A percentile compares a stretch with the other conserved stretches of the same genome.
These are phyloP conservation scores for Fomitopsis betulina DNA, from an alignment of 1,284 basidiomycete genomes.

Conservation along the genomic window DNA sequence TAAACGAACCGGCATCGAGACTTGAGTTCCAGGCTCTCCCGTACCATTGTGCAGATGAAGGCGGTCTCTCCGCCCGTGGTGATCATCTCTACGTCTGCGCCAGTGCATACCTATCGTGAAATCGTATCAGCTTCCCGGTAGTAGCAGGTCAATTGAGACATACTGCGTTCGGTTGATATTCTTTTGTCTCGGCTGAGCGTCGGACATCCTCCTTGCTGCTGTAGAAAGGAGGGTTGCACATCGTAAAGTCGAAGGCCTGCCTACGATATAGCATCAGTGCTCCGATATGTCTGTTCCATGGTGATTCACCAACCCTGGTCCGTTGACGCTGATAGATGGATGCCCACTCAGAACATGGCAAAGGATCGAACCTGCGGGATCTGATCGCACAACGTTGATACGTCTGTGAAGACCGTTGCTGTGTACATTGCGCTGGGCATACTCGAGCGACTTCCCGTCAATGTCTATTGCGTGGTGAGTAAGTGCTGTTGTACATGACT, in stretches of 20 bases:
- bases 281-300: not conserved
- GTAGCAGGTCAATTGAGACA: slow-evolving; percentile 19
- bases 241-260: slow-evolving; percentile 61
- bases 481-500: not conserved
- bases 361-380: slow-evolving; percentile 37
- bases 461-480: slow-evolving; percentile 47
- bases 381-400: slow-evolving; percentile 43
- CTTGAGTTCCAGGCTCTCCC: slow-evolving; percentile 28
- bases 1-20: slow-evolving; percentile 45
- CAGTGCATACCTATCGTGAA: slow-evolving; percentile 69
- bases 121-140: not conserved
- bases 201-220: slow-evolving; percentile 63
- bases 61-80: slow-evolving; percentile 78
- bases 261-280: not conserved
- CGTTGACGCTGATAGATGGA: too few species aligned
- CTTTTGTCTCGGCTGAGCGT: slow-evolving; percentile 58
- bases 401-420: slow-evolving; percentile 48
- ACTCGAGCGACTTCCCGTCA: slow-evolving; percentile 53
- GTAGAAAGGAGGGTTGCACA: slow-evolving; percentile 98
- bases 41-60: slow-evolving; percentile 85
- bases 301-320: too few species aligned
- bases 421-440: slow-evolving; percentile 51
- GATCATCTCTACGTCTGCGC: slow-evolving; percentile 82
- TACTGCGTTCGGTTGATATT: slow-evolving; percentile 60
- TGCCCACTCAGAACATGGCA: slow-evolving; percentile 1